Base-by-base conservation (phyloP, 192 early-diverging fungal species). In the Jimgerdemannia lactiflua region DNA sequence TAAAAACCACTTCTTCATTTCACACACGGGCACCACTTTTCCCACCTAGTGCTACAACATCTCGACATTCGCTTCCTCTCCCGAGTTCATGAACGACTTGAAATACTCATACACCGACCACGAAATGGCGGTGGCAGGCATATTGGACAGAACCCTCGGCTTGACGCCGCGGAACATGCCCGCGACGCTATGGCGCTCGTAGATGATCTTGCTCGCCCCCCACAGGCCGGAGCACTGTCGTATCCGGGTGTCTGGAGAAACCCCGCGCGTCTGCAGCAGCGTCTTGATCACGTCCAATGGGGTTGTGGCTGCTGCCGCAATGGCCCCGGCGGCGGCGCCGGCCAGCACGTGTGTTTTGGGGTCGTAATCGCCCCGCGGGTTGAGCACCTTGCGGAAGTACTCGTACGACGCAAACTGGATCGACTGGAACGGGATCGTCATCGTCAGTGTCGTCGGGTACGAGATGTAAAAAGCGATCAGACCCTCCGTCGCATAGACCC, bases 221-320 rank as follows among this genome's bases (percentile, higher is more conserved):
- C 72, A 64, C 78, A 98, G 85, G 3, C 96, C 96, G 11, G 77
- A 86, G 3, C 92, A 94, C 10, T 86, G 76, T 64, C 93, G 82
- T 54, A 98, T 90, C 43, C 84, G 90, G 4, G 85, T 39, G 71
- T 97, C 96, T 1, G 84, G 74, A 3, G 90, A 86, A n/a, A 89
- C 84, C 1, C 96, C 96, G 11, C 95, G 86, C 3, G 96, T 97
- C 79, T 99, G 97, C 75, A 99, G 82, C 71, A 97, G 79, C n/a
- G 97, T 99, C 79, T 98, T 98, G 43, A 92, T 91, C 17, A 97
- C 96, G 81, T 99, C 96, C n/a, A 99, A 82, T 2, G 97, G 97
- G 39, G 94, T 99, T 0, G 97, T 99, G 43, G 92, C 80, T 11
- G 93, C 89, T 1, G 95, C 91, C 2, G 97, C 97, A 3, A 95